Conservation (phyloP, 1,139 yeast genomes). For the Yamadazyma diddensiae region DNA sequence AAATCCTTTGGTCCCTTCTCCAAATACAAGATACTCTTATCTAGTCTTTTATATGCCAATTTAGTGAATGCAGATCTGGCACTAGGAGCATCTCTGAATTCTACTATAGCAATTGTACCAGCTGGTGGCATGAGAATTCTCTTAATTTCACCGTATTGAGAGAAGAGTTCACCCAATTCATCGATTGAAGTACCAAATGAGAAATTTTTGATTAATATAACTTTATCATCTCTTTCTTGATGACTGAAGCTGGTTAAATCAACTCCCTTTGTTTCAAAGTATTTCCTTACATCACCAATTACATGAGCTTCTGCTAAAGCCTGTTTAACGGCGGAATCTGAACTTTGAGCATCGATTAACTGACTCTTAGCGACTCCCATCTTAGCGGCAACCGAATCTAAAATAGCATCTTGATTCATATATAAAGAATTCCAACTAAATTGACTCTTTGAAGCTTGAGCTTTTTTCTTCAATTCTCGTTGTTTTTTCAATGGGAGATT, state of each 20-base stretch:
- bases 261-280: conserved; percentile 81
- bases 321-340: conserved; percentile 92
- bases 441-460: conserved; percentile 78
- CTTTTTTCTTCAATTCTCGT: conserved; percentile 76
- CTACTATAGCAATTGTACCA: conserved; percentile 95
- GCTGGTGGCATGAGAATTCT: conserved; percentile 93
- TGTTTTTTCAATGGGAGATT: conserved; percentile 92
- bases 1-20: conserved; percentile 92
- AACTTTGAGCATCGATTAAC: conserved; percentile 80
- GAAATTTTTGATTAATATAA: conserved; percentile 83
- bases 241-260: conserved; percentile 72
- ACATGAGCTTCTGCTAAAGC: conserved; percentile 98
- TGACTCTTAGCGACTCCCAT: conserved; percentile 83
- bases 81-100: conserved; percentile 76
- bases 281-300: conserved; percentile 84
- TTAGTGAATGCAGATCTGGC: conserved; percentile 90
- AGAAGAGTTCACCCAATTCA: conserved; percentile 79
- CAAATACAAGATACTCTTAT: conserved; percentile 78
- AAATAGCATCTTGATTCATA: conserved; percentile 87
- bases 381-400: conserved; percentile 83
- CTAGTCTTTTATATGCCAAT: conserved; percentile 81
- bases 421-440: conserved; percentile 95
- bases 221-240: conserved; percentile 76
- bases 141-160: conserved; percentile 74
- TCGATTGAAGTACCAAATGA: conserved; percentile 81